Conservation (phyloP, 192 early-diverging fungal species). For the Globomyces pollinis-pini region DNA sequence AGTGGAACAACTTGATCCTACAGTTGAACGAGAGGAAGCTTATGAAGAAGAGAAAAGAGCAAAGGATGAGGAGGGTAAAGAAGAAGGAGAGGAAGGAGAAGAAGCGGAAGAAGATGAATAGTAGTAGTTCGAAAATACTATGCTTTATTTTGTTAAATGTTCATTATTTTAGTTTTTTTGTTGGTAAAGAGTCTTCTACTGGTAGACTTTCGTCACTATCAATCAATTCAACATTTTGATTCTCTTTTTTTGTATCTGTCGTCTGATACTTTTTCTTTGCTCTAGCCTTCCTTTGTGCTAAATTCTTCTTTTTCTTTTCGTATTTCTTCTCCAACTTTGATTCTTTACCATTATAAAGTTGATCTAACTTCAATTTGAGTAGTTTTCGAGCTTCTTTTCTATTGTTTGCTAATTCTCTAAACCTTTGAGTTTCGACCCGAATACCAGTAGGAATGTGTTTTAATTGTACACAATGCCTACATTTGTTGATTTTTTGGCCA, state of each 20-base stretch:
- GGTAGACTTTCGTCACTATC: too few relatives aligned
- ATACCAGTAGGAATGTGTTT: slow-evolving; percentile 34
- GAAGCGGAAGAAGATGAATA: slow-evolving; percentile 38
- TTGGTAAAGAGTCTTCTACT: too few relatives aligned
- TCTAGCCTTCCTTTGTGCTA: slow-evolving; percentile 5
- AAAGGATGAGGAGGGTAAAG: slow-evolving; percentile 43
- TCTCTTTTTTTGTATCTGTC: background rate
- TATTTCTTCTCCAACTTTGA: slow-evolving; percentile 17
- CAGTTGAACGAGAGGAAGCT: slow-evolving; percentile 47
- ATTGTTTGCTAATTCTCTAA: slow-evolving; percentile 28
- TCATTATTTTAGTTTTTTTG: background rate
- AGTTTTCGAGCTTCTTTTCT: slow-evolving; percentile 41
- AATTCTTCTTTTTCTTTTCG: slow-evolving; percentile 7
- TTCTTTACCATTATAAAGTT: slow-evolving; percentile 22
- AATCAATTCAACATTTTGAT: background rate
- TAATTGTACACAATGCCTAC: slow-evolving; percentile 28
- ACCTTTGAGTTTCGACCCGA: slow-evolving; percentile 30
- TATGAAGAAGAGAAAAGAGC: slow-evolving; percentile 43
- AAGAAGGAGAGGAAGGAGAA: slow-evolving; percentile 40
- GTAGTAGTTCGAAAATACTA: background rate
- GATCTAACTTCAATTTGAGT: slow-evolving; percentile 28
- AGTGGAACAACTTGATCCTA: slow-evolving; percentile 48
- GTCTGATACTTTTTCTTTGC: slow-evolving; percentile 17
- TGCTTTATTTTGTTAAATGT: background rate
- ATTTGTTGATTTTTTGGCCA: slow-evolving; percentile 44